Conservation (phyloP, 2,329 filamentous ascomycete genomes). For the Kalmusia sp. region DNA sequence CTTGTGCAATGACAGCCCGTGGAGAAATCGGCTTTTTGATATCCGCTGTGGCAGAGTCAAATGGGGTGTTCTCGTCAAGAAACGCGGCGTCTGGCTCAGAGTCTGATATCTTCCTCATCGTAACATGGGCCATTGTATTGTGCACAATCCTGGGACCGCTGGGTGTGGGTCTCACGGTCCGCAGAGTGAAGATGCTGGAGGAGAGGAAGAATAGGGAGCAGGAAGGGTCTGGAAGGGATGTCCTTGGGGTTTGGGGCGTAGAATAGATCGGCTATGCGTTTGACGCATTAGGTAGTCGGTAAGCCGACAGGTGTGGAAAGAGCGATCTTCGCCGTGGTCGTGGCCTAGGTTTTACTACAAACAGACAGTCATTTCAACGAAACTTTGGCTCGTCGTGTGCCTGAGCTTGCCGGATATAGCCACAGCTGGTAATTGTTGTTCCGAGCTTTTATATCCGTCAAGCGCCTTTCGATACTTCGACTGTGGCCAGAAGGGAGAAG, state of each 20-base stretch:
- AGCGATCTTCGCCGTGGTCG: not conserved
- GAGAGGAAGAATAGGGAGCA: constrained; percentile 34
- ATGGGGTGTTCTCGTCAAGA: constrained; percentile 53
- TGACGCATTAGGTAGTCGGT: not conserved
- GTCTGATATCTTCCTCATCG: constrained; percentile 60
- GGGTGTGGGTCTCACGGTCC: constrained; percentile 58
- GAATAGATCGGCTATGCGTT: constrained; percentile 10
- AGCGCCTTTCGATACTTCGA: no score
- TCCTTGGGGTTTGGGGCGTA: constrained; percentile 56
- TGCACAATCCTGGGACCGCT: constrained; percentile 64
- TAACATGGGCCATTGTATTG: constrained; percentile 64
- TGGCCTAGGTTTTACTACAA: not conserved
- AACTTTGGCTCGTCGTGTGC: no score
- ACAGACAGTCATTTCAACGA: not conserved
- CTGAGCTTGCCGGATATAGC: no score
- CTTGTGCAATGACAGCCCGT: constrained; percentile 75
- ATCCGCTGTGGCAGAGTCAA: constrained; percentile 68
- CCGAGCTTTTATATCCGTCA: not conserved
- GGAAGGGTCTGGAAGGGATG: constrained; percentile 48
- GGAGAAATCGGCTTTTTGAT: constrained; percentile 84
- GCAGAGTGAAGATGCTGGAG: constrained; percentile 53
- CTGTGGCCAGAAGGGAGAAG: no score
- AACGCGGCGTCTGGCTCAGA: constrained; percentile 21
- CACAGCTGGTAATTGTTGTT: not conserved
- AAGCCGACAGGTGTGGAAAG: not conserved